Evolutionary conservation across 2,329 filamentous ascomycete genomes (phyloP).

Genomic region (Mycosphaerella arachidis): DNA sequence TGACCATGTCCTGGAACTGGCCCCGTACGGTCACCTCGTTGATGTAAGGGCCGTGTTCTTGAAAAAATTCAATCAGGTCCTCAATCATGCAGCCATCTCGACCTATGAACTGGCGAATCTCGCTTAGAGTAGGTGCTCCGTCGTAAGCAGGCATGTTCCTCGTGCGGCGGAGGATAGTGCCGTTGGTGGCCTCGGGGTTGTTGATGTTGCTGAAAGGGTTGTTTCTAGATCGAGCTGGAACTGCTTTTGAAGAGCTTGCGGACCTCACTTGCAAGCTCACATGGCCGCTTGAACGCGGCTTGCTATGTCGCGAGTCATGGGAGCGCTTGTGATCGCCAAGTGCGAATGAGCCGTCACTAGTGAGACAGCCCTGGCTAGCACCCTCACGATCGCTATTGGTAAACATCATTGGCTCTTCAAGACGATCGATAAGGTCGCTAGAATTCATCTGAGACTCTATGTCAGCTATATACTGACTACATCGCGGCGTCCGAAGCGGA

Average conservation of each 20-base stretch:
- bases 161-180: background rate
- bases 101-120: background rate
- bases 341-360: background rate
- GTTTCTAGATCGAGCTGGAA: background rate
- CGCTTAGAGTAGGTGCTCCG: background rate
- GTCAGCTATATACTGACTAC: background rate
- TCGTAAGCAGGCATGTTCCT: background rate
- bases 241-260: background rate
- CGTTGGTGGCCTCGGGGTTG: background rate
- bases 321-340: background rate
- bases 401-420: background rate
- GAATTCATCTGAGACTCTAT: background rate
- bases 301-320: background rate
- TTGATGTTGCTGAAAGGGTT: background rate
- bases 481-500: background rate
- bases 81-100: background rate
- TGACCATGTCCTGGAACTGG: background rate
- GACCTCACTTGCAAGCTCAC: background rate
- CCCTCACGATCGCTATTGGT: background rate
- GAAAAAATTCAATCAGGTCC: background rate
- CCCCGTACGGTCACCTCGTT: background rate
- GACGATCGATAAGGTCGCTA: background rate
- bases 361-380: background rate
- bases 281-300: background rate
- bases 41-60: background rate